Base-by-base conservation (phyloP, 495 filamentous ascomycete species). In the Talaromyces trachyspermus region DNA sequence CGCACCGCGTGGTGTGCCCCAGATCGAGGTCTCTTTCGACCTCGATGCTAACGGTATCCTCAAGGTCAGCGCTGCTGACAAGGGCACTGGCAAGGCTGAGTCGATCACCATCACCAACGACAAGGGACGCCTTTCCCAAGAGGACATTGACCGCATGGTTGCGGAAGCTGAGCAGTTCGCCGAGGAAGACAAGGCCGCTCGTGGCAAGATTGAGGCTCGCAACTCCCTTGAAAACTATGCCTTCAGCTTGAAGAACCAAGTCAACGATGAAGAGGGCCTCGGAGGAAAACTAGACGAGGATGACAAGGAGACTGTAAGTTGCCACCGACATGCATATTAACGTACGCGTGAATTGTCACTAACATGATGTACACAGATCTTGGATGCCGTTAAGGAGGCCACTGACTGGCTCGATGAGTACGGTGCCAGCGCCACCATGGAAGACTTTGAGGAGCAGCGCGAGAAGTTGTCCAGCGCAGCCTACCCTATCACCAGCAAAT, bases 361-460 rank as follows among this genome's bases (percentile, higher is more conserved):
- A 46, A 39, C 32, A 15, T 43, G 43, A n/a, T 40, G n/a, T 18
- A 27, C 2, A 19, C 53, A 83, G 78, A 85, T 97, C 57, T 72
- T 96, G 54, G 88, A 95, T 48, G 92, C 92, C 52, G 85, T 99
- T 71, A 97, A 96, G 85, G 92, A 97, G 74, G 76, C 90, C 47
- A 84, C 83, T 52, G 94, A 96, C 61, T 99, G 92, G 92, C 84
- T 98, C 41, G 91, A 97, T 56, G 89, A 96, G 80, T 92, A 96
- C 72, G 89, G 80, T 52, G 79, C 80, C 49, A 85, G 85, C 42
- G 92, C 92, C 49, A 79, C 76, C 50, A 75, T 83, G 44, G 94
- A 97, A 76, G 92, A 97, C 74, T 96, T 96, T 57, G 88, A 95
- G 66, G 92, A 99, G 80, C 90, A 97, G 75, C 95, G 91, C 79